These are phyloP conservation scores for Sarcocystis neurona DNA, from an alignment of 169 alveolate species.

Conservation along the genomic window DNA sequence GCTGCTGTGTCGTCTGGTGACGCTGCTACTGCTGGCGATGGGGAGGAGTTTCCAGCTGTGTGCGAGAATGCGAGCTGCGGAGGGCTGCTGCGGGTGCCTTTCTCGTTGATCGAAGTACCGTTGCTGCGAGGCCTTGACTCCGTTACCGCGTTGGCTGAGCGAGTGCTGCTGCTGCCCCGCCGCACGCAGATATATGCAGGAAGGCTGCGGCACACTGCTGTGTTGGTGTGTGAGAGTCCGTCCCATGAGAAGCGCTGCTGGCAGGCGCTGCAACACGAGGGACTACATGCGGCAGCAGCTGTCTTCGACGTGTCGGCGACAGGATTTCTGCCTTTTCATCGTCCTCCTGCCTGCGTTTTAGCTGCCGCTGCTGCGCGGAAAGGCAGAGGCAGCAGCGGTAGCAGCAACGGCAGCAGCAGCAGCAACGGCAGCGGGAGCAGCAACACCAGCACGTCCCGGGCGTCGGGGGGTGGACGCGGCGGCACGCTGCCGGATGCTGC, in stretches of 20 bases:
- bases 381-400: too few relatives aligned
- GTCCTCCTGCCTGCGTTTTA: not conserved
- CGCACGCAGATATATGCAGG: conserved; percentile 41
- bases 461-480: not conserved
- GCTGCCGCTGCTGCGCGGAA: conserved; percentile 26
- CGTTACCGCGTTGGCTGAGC: conserved; percentile 45
- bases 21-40: too few relatives aligned
- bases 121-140: conserved; percentile 62
- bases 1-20: too few relatives aligned
- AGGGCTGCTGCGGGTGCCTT: conserved; percentile 67
- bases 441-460: too few relatives aligned
- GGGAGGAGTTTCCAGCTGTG: conserved; percentile 35
- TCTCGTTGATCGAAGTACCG: conserved; percentile 67
- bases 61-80: conserved; percentile 59
- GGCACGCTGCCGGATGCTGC: not conserved
- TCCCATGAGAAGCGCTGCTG: conserved; percentile 51
- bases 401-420: too few relatives aligned
- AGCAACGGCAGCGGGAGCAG: too few relatives aligned
- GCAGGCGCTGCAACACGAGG: conserved; percentile 11
- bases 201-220: conserved; percentile 33
- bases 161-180: conserved; percentile 30
- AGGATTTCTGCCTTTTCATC: conserved; percentile 11
- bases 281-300: not conserved
- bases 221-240: conserved; percentile 25
- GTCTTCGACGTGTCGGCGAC: conserved; percentile 36